Evolutionary conservation across 306 rosid genomes (phyloP).

Genomic region (Prunus mira): DNA sequence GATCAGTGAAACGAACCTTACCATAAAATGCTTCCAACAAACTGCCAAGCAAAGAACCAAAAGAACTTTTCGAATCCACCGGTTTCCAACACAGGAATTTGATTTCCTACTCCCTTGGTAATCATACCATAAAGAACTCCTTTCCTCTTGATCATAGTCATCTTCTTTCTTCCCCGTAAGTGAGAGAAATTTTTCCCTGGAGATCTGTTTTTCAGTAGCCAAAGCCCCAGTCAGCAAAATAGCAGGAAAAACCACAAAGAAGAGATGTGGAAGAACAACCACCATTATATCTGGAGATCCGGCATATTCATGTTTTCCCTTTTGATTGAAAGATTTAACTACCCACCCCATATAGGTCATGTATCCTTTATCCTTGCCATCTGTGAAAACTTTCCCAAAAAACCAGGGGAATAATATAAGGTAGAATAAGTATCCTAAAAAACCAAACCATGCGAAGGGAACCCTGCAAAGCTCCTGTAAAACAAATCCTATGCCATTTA

Average conservation of each 20-base stretch:
- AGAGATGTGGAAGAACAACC: conserved; percentile 80
- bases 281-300: conserved; percentile 88
- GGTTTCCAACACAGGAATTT: conserved; percentile 33
- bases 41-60: conserved; percentile 57
- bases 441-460: conserved; percentile 60
- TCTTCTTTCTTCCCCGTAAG: conserved; percentile 74
- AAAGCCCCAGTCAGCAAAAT: conserved; percentile 48
- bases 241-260: conserved; percentile 74
- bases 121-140: conserved; percentile 27
- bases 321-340: conserved; percentile 42
- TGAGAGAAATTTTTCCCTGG: conserved; percentile 42
- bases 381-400: conserved; percentile 65
- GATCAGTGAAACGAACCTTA: conserved; percentile 32
- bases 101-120: conserved; percentile 25
- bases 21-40: conserved; percentile 83
- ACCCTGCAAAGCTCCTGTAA: conserved; percentile 70
- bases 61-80: conserved; percentile 59
- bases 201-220: conserved; percentile 61
- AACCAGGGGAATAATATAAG: conserved; percentile 79
- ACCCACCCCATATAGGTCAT: conserved; percentile 95
- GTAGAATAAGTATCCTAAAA: conserved; percentile 68
- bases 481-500: conserved; percentile 55
- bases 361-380: conserved; percentile 54
- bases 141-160: conserved; percentile 38
- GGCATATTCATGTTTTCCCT: conserved; percentile 48